Conservation (phyloP, 352 stramenopile genomes). For the Phytophthora constricta region DNA sequence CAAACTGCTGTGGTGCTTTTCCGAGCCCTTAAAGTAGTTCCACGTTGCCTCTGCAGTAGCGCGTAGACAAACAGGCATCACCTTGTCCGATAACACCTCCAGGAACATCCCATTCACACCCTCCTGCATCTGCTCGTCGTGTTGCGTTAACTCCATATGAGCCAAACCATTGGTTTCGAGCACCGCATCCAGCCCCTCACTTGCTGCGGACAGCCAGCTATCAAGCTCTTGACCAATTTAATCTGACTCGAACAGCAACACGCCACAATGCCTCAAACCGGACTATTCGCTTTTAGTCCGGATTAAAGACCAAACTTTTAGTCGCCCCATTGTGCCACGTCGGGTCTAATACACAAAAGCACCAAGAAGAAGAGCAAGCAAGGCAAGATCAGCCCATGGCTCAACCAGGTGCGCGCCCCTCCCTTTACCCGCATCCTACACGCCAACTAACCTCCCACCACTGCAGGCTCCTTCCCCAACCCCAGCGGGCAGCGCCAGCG, state of each 20-base stretch:
- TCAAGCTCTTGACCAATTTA: constrained; percentile 51
- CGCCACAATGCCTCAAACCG: no score
- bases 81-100: constrained; percentile 22
- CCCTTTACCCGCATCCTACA: not conserved
- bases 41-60: constrained; percentile 10
- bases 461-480: constrained; percentile 65
- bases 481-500: constrained; percentile 57
- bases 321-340: constrained; percentile 27
- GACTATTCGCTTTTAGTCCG: not conserved
- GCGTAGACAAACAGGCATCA: constrained; percentile 20
- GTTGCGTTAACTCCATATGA: constrained; percentile 8
- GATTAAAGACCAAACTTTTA: not conserved
- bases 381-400: constrained; percentile 37
- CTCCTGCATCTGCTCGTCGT: constrained; percentile 16
- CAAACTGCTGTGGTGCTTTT: constrained; percentile 22
- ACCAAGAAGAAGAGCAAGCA: not conserved
- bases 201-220: constrained; percentile 31
- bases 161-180: constrained; percentile 14
- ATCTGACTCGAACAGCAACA: no score
- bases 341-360: not conserved
- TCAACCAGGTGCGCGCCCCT: constrained; percentile 30
- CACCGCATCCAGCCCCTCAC: constrained; percentile 10
- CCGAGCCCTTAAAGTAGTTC: constrained; percentile 26
- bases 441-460: not conserved
- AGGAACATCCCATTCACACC: constrained; percentile 12